A percentile compares a stretch with the other conserved stretches of the same genome.
Conservation (phyloP, 2,329 filamentous ascomycete genomes). For the Thielaviopsis populi region DNA sequence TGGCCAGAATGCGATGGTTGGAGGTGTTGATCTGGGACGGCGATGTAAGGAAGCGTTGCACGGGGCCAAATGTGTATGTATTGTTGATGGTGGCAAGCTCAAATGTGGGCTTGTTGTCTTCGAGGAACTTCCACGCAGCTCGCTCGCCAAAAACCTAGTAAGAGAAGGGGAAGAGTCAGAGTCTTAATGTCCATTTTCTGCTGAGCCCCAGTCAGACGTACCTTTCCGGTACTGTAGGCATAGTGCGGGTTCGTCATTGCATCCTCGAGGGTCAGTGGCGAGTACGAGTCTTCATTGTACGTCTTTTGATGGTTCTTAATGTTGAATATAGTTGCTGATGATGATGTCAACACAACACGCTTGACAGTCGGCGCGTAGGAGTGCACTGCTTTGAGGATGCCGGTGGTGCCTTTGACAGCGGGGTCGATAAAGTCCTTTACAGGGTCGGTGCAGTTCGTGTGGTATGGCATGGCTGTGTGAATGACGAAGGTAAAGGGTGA, state of each 20-base stretch:
- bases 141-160: slow-evolving; percentile 44
- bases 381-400: slow-evolving; percentile 34
- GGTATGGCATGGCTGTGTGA: slow-evolving; percentile 62
- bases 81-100: slow-evolving; percentile 46
- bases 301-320: slow-evolving; percentile 23
- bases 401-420: slow-evolving; percentile 37
- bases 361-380: slow-evolving; percentile 37
- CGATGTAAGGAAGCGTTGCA: slow-evolving; percentile 32
- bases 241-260: slow-evolving; percentile 19
- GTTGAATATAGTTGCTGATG: slow-evolving; percentile 31
- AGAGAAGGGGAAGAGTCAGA: not conserved
- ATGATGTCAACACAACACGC: slow-evolving; percentile 43
- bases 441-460: slow-evolving; percentile 43
- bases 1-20: slow-evolving; percentile 45
- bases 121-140: slow-evolving; percentile 42
- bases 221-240: slow-evolving; percentile 25
- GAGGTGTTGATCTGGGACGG: slow-evolving; percentile 37
- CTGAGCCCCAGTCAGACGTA: not conserved
- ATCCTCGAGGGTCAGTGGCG: slow-evolving; percentile 22
- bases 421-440: slow-evolving; percentile 37
- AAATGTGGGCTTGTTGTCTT: slow-evolving; percentile 33
- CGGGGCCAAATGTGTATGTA: slow-evolving; percentile 48
- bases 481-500: slow-evolving; percentile 55
- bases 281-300: slow-evolving; percentile 22
- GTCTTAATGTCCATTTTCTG: too few species aligned